Evolutionary conservation across 805 yeast species (phyloP), one percentile per base, ranked within the genome.

Genomic region (Metschnikowia shivogae): DNA sequence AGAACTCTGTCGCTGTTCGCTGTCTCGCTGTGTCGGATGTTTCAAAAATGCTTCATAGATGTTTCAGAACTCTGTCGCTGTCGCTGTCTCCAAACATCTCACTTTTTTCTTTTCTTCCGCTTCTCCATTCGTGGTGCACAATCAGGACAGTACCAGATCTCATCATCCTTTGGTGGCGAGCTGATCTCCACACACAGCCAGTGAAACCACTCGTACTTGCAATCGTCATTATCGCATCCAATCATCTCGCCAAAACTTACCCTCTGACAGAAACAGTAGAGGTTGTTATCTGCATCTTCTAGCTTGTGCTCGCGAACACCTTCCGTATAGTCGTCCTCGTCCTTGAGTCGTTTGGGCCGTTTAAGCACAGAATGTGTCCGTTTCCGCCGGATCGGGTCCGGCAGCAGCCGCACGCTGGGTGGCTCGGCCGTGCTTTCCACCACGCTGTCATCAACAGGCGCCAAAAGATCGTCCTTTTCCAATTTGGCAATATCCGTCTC

Each of bases 181-280:
- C 81, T 82, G 48, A 92, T 70, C 1, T 96, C 96, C 34, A 92
- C 97, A 71, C 99, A 93, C 45, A 82, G 84, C 74, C 90, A 92
- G 65, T 93, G 99, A 68, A 92, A 92, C 98, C 98, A 92, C 62
- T 89, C 97, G 53, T 74, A 82, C 59, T 82, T 80, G 70, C 99
- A 93, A 55, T 84, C 82, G 20, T 84, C 85, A 51, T 89, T 86
- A 61, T 92, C 99, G 67, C 99, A 92, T 0, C 93, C 97, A 53
- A 92, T 88, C 99, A 92, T 92, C 57, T 84, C 88, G 20, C 99
- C 99, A 65, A 84, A 88, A 0, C 97, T 89, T 0, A 86, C 95
- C 54, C 90, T 89, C 60, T 89, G 95, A 61, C 99, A 92, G 67
- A 86, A 86, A 64, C 99, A 92, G 63, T 92, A 92, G 42, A 62